Percentiles rank a stretch among this genome's conserved stretches.
These are phyloP conservation scores for Cucurbita ficifolia DNA, from an alignment of 306 rosid species.

Conservation along the genomic window DNA sequence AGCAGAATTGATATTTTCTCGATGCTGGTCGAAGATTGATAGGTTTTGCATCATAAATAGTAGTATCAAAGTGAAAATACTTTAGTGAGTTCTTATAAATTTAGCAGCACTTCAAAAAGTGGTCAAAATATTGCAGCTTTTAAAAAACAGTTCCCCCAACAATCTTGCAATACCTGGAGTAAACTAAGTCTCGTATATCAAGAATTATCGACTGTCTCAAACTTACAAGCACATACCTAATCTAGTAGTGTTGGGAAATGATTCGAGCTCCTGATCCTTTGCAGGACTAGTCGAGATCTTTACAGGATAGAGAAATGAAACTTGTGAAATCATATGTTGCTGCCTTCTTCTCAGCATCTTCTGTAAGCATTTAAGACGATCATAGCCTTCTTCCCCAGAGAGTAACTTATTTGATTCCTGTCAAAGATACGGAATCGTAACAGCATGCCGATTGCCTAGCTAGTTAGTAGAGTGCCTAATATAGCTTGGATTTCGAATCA, in stretches of 20 bases:
- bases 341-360: conserved; percentile 65
- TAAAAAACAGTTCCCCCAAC: background rate
- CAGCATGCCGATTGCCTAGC: background rate
- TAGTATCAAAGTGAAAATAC: background rate
- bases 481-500: background rate
- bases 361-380: conserved; percentile 42
- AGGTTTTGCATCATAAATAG: background rate
- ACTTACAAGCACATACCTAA: conserved; percentile 34
- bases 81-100: background rate
- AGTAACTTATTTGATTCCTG: conserved; percentile 54
- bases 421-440: background rate
- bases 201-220: background rate
- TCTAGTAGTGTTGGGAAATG: conserved; percentile 55
- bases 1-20: background rate
- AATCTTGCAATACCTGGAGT: background rate
- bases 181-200: background rate
- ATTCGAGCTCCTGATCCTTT: conserved; percentile 86
- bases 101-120: background rate
- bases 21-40: no score
- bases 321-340: conserved; percentile 63
- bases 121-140: background rate
- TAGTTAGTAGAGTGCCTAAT: background rate
- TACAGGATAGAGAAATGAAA: conserved; percentile 75
- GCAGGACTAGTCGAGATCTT: conserved; percentile 64
- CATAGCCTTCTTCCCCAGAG: conserved; percentile 51